phyloP scores from a whole-genome alignment of 1,139 yeast species.

The Kodamaea arcana region DNA sequence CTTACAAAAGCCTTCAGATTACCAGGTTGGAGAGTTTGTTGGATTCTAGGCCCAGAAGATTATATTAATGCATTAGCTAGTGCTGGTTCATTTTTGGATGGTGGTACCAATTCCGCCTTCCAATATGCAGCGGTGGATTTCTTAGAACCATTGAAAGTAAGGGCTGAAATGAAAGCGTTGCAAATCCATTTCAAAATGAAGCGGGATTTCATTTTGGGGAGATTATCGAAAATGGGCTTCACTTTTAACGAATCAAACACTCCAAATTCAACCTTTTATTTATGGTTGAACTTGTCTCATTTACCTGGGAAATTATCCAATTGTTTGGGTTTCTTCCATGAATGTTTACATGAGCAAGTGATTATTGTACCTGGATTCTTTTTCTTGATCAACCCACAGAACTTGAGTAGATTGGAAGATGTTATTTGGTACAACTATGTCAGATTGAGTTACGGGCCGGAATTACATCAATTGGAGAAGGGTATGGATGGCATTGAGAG shows the following conservation, averaged over 20 bases:
- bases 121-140: conserved; percentile 61
- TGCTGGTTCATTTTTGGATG: conserved; percentile 63
- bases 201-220: conserved; percentile 53
- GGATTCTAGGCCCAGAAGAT: conserved; percentile 66
- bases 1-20: conserved; percentile 62
- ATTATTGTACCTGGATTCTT: conserved; percentile 68
- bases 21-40: conserved; percentile 70
- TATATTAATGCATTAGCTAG: conserved; percentile 56
- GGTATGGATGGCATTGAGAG: conserved; percentile 70
- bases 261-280: conserved; percentile 62
- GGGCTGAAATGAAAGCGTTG: conserved; percentile 55
- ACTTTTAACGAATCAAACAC: conserved; percentile 40
- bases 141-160: conserved; percentile 50
- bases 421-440: conserved; percentile 64
- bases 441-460: conserved; percentile 64
- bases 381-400: conserved; percentile 62
- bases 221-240: conserved; percentile 58
- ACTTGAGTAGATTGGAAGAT: conserved; percentile 57
- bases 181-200: conserved; percentile 60
- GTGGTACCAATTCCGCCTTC: conserved; percentile 64
- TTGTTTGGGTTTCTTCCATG: conserved; percentile 66
- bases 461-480: conserved; percentile 45
- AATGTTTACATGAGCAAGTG: conserved; percentile 59
- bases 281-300: conserved; percentile 59
- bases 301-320: conserved; percentile 59